These are phyloP conservation scores for Debaryomyces nepalensis DNA, from an alignment of 1,139 yeast species.

Conservation along the genomic window DNA sequence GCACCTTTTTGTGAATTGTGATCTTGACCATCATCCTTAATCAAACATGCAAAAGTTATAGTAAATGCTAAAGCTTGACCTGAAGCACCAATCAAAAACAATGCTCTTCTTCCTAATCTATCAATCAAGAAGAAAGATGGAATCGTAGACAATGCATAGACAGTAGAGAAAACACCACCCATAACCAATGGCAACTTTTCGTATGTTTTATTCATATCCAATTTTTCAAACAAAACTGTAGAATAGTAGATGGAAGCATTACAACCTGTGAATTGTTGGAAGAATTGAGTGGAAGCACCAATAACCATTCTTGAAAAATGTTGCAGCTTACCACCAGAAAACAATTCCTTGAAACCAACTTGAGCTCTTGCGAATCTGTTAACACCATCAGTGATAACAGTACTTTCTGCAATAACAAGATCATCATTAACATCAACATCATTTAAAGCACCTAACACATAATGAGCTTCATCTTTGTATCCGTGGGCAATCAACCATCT, in stretches of 20 bases:
- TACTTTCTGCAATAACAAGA: constrained; percentile 46
- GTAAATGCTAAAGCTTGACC: constrained; percentile 51
- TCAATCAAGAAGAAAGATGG: constrained; percentile 71
- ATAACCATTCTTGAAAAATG: constrained; percentile 58
- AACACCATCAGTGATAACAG: constrained; percentile 48
- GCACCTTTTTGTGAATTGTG: constrained; percentile 55
- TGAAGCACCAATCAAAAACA: constrained; percentile 53
- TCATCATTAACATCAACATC: constrained; percentile 47
- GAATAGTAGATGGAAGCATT: constrained; percentile 73
- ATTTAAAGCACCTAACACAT: constrained; percentile 46
- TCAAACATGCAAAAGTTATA: constrained; percentile 49
- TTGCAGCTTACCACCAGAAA: constrained; percentile 62
- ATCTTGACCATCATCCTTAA: constrained; percentile 33
- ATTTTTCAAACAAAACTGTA: constrained; percentile 64
- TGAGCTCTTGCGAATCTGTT: constrained; percentile 43
- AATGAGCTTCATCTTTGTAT: constrained; percentile 53
- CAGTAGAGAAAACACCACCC: constrained; percentile 68
- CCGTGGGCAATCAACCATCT: constrained; percentile 69
- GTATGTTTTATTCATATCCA: constrained; percentile 41
- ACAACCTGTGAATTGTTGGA: constrained; percentile 67
- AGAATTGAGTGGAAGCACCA: constrained; percentile 63
- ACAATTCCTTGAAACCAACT: constrained; percentile 52
- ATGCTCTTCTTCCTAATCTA: constrained; percentile 67
- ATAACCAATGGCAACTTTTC: constrained; percentile 46
- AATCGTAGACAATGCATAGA: constrained; percentile 64